These are phyloP conservation scores for Ceratocystis cacaofunesta DNA, from an alignment of 2,329 filamentous ascomycete species.

Conservation along the genomic window DNA sequence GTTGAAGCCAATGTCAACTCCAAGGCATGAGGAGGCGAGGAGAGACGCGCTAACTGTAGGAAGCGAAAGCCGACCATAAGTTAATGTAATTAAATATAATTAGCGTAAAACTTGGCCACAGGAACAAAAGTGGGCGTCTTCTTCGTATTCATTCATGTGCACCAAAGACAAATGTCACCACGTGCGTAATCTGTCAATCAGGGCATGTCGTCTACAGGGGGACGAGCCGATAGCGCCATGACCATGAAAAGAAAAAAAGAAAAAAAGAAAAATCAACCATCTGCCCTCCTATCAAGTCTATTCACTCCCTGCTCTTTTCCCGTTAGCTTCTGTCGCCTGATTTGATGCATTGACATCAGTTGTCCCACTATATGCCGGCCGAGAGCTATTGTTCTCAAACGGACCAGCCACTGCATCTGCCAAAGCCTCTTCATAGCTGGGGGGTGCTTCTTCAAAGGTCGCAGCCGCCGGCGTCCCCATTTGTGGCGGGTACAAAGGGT, in stretches of 20 bases:
- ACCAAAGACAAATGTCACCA: neutral
- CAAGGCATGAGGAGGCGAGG: neutral
- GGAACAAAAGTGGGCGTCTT: no score
- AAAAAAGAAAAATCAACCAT: neutral
- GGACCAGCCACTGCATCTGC: slow-evolving; percentile 58
- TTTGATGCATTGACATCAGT: slow-evolving; percentile 36
- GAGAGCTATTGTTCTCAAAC: slow-evolving; percentile 43
- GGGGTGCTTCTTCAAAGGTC: slow-evolving; percentile 62
- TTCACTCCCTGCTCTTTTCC: neutral
- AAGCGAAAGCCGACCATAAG: no score
- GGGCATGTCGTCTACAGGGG: no score
- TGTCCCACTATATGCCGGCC: slow-evolving; percentile 53
- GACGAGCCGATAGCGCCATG: no score
- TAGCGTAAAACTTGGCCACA: no score
- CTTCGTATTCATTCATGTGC: neutral
- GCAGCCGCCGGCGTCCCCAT: slow-evolving; percentile 32
- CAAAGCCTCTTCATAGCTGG: slow-evolving; percentile 88
- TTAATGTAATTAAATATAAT: no score
- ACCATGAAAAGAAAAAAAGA: no score
- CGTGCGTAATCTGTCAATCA: no score
- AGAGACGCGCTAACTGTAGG: no score
- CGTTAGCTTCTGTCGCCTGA: neutral
- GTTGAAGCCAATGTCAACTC: neutral
- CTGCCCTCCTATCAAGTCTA: neutral
- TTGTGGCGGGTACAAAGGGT: slow-evolving; percentile 45